A percentile compares a stretch with the other conserved stretches of the same genome.
Evolutionary conservation across 257 asterid genomes (phyloP).

Genomic region (Plantago ovata): DNA sequence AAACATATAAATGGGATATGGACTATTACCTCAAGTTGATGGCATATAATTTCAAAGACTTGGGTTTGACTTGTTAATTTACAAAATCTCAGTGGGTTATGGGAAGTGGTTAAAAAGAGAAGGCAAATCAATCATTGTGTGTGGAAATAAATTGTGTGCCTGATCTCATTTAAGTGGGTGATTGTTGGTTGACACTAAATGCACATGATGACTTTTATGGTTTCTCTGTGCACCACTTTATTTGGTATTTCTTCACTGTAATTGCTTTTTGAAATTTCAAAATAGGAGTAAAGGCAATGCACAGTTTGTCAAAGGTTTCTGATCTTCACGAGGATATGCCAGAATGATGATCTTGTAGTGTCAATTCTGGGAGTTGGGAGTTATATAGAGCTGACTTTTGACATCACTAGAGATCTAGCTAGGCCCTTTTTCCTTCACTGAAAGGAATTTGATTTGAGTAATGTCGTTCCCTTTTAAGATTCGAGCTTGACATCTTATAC

Average conservation of each 20-base stretch:
- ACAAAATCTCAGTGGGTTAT: conserved; percentile 55
- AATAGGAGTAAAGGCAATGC: conserved; percentile 11
- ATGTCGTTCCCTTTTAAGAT: too few relatives aligned
- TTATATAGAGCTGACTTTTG: not conserved
- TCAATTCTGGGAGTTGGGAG: not conserved
- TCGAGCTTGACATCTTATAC: too few relatives aligned
- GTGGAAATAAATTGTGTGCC: not conserved
- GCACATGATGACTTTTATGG: conserved; percentile 18
- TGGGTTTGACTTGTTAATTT: conserved; percentile 34
- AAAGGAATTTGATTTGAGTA: too few relatives aligned
- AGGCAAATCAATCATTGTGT: conserved; percentile 13
- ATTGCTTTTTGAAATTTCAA: conserved; percentile 16
- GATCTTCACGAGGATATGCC: not conserved
- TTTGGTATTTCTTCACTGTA: conserved; percentile 10
- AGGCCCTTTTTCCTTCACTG: not conserved
- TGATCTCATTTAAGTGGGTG: conserved; percentile 20
- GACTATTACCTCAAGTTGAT: conserved; percentile 23
- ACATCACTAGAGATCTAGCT: not conserved
- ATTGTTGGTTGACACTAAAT: conserved; percentile 36
- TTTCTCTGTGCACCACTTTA: conserved; percentile 1
- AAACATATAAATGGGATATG: conserved; percentile 21
- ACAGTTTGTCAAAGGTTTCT: conserved; percentile 5
- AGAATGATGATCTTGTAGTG: not conserved
- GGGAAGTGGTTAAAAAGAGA: conserved; percentile 42
- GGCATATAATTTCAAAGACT: conserved; percentile 30